Percentiles rank a stretch among this genome's conserved stretches.
phyloP scores from a whole-genome alignment of 179 eudicot genomes.

The Corrigiola litoralis region DNA sequence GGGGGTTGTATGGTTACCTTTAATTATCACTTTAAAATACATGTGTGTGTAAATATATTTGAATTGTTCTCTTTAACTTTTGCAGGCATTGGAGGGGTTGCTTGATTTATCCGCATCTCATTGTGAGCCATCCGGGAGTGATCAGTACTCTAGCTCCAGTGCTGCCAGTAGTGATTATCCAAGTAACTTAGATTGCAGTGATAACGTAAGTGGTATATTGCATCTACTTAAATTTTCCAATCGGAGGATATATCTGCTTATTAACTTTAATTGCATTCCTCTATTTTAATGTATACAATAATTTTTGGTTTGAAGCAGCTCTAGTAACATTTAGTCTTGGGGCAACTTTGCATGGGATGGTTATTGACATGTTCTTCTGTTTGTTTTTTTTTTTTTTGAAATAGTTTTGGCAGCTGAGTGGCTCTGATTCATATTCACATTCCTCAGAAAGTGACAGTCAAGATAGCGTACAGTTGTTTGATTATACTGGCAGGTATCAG shows the following conservation, averaged over 20 bases:
- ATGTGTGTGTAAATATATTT: neutral
- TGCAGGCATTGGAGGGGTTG: slow-evolving; percentile 69
- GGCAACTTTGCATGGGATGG: neutral
- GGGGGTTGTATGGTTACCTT: neutral
- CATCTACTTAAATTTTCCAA: neutral
- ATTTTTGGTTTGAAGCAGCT: neutral
- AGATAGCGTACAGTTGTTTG: slow-evolving; percentile 40
- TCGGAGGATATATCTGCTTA: neutral
- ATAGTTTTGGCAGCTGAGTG: slow-evolving; percentile 50
- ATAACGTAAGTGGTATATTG: slow-evolving; percentile 46
- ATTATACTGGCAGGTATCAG: slow-evolving; percentile 53
- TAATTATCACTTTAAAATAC: neutral
- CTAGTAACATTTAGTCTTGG: neutral
- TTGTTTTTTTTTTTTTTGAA: slow-evolving; percentile 10
- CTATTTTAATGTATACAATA: neutral
- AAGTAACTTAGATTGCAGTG: slow-evolving; percentile 34
- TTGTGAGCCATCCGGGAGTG: slow-evolving; percentile 33
- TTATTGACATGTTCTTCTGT: slow-evolving; percentile 11
- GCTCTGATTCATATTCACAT: slow-evolving; percentile 65
- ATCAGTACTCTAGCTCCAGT: slow-evolving; percentile 26
- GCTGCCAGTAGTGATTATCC: slow-evolving; percentile 35
- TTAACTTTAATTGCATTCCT: neutral
- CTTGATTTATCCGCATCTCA: slow-evolving; percentile 70
- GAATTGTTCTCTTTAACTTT: slow-evolving; percentile 10
- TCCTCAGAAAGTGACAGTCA: slow-evolving; percentile 62